Evolutionary conservation across 306 rosid genomes (phyloP), one percentile per base, ranked within the genome.

Genomic region (Trifolium pratense): DNA sequence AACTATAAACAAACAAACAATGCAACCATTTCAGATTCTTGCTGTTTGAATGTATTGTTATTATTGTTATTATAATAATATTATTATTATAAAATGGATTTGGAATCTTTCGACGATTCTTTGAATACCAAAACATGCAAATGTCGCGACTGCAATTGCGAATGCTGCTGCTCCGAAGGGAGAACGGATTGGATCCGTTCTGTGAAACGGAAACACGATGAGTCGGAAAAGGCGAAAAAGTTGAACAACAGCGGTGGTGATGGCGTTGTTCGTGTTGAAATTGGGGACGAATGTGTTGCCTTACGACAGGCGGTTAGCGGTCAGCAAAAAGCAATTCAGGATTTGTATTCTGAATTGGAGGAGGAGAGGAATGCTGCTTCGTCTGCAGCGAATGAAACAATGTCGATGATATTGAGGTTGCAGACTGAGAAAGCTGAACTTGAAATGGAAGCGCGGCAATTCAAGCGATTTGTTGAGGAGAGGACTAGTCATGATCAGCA

Each of bases 351-450:
- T 2, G 99, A 95, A 70, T 84, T 95, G 83, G 99, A 95, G 46
- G 97, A 90, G 85, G 99, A 95, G 86, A 88, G 99, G 71, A 92
- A 84, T 81, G 99, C 99, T 3, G 87, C 99, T 20, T 86, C 99
- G 0, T 80, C 99, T 0, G 99, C 99, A 3, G 97, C 99, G 0
- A 95, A 79, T 20, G 99, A 95, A 85, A 92, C 99, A 1, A 91
- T 95, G 99, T 87, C 96, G 1, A 95, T 95, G 99, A 95, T 95
- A 55, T 68, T 95, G 82, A 91, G 97, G 84, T 75, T 95, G 91
- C 99, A 95, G 85, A 79, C 93, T 71, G 99, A 95, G 97, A 95
- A 95, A 89, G 96, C 99, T 3, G 97, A 95, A 53, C 79, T 88
- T 72, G 96, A 91, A 45, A 86, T 95, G 99, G 99, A 95, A 81